These are phyloP conservation scores for Citrus reticulata DNA, from an alignment of 345 rosid genomes.

Conservation along the genomic window DNA sequence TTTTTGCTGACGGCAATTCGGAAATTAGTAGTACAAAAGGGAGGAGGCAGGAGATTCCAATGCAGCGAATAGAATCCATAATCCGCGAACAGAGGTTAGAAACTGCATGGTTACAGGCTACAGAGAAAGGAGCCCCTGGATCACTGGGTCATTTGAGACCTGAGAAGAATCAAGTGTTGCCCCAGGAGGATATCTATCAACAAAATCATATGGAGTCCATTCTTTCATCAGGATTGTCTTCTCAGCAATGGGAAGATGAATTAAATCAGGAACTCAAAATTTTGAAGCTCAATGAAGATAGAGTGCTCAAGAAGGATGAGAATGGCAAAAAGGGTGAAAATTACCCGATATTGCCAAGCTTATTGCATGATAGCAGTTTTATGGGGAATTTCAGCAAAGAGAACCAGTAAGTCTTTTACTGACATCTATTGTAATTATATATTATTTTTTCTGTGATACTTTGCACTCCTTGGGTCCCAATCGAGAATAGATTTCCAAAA, in stretches of 20 bases:
- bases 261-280: slow-evolving; percentile 61
- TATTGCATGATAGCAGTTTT: slow-evolving; percentile 61
- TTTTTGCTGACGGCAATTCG: slow-evolving; percentile 33
- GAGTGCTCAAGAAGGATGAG: slow-evolving; percentile 51
- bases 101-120: slow-evolving; percentile 94
- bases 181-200: slow-evolving; percentile 60
- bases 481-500: neutral
- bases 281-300: slow-evolving; percentile 54
- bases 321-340: slow-evolving; percentile 40
- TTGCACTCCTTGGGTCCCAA: neutral
- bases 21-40: slow-evolving; percentile 38
- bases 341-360: slow-evolving; percentile 79
- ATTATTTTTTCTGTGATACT: neutral
- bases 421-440: slow-evolving; percentile 7
- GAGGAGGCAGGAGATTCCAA: slow-evolving; percentile 52
- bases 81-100: slow-evolving; percentile 92
- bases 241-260: slow-evolving; percentile 74
- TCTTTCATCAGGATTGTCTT: slow-evolving; percentile 43
- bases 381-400: slow-evolving; percentile 55
- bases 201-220: slow-evolving; percentile 46
- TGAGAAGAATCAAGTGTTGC: slow-evolving; percentile 86
- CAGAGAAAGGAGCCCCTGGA: slow-evolving; percentile 80
- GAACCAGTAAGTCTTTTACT: slow-evolving; percentile 58
- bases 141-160: slow-evolving; percentile 59
- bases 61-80: slow-evolving; percentile 92